Evolutionary conservation across 2,329 filamentous ascomycete species (phyloP).

Genomic region (Pseudogymnoascus sp.): DNA sequence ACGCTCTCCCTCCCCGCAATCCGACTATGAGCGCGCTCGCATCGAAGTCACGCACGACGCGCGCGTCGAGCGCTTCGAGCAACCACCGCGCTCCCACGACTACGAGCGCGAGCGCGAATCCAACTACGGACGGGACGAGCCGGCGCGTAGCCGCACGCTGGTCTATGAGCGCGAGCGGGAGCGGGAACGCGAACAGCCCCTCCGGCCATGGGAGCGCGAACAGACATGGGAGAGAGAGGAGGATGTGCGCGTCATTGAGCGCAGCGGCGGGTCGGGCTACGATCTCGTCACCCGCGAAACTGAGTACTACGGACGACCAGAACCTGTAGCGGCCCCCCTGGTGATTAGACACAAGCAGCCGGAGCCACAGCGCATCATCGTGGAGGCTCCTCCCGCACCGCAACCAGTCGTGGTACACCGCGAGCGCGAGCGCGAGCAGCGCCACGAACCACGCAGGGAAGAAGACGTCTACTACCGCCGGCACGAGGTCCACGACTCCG

Average conservation of each 20-base stretch:
- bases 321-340: slow-evolving; percentile 44
- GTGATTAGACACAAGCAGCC: slow-evolving; percentile 49
- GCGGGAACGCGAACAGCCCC: slow-evolving; percentile 26
- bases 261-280: slow-evolving; percentile 23
- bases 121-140: slow-evolving; percentile 31
- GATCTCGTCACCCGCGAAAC: slow-evolving; percentile 36
- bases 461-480: slow-evolving; percentile 32
- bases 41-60: slow-evolving; percentile 26
- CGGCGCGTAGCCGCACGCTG: slow-evolving; percentile 27
- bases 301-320: slow-evolving; percentile 51
- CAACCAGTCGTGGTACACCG: slow-evolving; percentile 36
- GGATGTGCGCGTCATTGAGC: slow-evolving; percentile 27
- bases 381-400: slow-evolving; percentile 47
- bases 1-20: slow-evolving; percentile 23
- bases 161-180: slow-evolving; percentile 38
- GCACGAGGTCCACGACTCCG: slow-evolving; percentile 27
- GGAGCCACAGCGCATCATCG: slow-evolving; percentile 52
- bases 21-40: slow-evolving; percentile 24
- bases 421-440: slow-evolving; percentile 19
- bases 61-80: slow-evolving; percentile 19
- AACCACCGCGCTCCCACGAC: slow-evolving; percentile 24
- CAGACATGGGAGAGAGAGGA: slow-evolving; percentile 21
- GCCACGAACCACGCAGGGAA: slow-evolving; percentile 22
- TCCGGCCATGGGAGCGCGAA: slow-evolving; percentile 27
- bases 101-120: slow-evolving; percentile 34